Percentiles rank a stretch among this genome's conserved stretches.
Evolutionary conservation across 495 filamentous ascomycete species (phyloP).

Genomic region (Xylaria telfairii): DNA sequence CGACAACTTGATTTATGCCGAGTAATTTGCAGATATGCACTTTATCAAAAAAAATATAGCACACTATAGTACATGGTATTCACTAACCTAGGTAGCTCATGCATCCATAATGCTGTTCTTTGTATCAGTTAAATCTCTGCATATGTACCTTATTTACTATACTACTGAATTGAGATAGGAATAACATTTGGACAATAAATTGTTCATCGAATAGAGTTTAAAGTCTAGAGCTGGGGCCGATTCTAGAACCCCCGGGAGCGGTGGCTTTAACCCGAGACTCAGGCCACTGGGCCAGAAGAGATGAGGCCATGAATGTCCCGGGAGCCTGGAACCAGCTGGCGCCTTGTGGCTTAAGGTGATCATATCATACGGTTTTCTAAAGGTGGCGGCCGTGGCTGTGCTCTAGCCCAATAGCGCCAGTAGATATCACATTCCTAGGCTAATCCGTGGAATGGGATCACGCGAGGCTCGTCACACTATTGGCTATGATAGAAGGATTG

Average conservation of each 20-base stretch:
- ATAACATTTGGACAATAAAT: not conserved
- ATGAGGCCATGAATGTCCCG: not conserved
- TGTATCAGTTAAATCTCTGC: not conserved
- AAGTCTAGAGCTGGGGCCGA: not conserved
- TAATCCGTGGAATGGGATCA: not conserved
- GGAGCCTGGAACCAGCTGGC: constrained; percentile 3
- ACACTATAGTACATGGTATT: too few species aligned
- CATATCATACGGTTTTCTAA: not conserved
- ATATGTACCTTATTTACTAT: not conserved
- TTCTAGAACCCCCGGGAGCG: not conserved
- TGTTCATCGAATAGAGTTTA: not conserved
- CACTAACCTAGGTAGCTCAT: not conserved
- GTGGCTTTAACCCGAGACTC: not conserved
- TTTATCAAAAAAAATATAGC: too few species aligned
- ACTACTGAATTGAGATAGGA: not conserved
- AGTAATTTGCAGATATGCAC: not conserved
- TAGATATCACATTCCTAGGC: not conserved
- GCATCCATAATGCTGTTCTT: not conserved
- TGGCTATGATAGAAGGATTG: not conserved
- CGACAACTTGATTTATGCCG: not conserved
- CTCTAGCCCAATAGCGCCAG: constrained; percentile 1
- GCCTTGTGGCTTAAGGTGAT: not conserved
- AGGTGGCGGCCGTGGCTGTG: not conserved
- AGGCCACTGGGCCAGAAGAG: not conserved
- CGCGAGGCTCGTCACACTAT: not conserved